A percentile compares a stretch with the other conserved stretches of the same genome.
phyloP scores from a whole-genome alignment of 148 eudicot genomes.

The Nyssa sinensis region DNA sequence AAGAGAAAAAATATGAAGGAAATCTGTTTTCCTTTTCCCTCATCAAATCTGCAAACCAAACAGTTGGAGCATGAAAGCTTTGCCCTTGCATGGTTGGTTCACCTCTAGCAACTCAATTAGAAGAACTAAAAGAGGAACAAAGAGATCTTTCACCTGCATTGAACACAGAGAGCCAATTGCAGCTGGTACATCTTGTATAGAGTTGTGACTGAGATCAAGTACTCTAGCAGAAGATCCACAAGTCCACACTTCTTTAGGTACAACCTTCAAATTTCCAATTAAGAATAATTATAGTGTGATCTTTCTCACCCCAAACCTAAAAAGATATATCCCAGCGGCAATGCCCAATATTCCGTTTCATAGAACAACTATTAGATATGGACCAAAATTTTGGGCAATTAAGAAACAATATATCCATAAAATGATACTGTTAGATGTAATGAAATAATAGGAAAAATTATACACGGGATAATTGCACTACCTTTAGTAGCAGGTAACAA shows the following conservation, averaged over 20 bases:
- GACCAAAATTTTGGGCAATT: too few relatives aligned
- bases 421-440: too few relatives aligned
- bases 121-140: neutral
- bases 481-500: too few relatives aligned
- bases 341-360: neutral
- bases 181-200: slow-evolving; percentile 49
- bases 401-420: too few relatives aligned
- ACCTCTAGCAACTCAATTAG: neutral
- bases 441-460: too few relatives aligned
- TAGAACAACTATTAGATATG: too few relatives aligned
- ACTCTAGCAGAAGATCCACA: slow-evolving; percentile 69
- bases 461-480: too few relatives aligned
- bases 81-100: too few relatives aligned
- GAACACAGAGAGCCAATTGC: slow-evolving; percentile 44
- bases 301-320: neutral
- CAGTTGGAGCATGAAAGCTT: too few relatives aligned
- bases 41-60: too few relatives aligned
- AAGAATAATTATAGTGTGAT: slow-evolving; percentile 1
- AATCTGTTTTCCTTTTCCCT: too few relatives aligned
- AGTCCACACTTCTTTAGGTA: slow-evolving; percentile 84
- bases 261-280: slow-evolving; percentile 39
- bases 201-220: slow-evolving; percentile 77
- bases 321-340: neutral
- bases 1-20: too few relatives aligned
- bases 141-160: slow-evolving; percentile 46